phyloP scores from a whole-genome alignment of 164 flowering plant genomes.

The Dillenia suffruticosa region DNA sequence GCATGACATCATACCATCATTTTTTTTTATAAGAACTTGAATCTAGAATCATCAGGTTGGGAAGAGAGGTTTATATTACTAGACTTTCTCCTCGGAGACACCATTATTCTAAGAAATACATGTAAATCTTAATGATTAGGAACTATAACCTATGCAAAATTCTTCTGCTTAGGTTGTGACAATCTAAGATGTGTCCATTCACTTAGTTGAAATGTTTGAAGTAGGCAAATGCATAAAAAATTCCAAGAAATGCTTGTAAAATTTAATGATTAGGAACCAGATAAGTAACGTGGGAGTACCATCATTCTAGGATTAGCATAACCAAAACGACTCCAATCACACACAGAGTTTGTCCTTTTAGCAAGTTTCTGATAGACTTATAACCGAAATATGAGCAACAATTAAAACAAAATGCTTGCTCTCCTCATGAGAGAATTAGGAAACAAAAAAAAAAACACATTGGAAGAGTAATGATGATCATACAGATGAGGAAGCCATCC shows the following conservation, averaged over 20 bases:
- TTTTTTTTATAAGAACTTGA: too few relatives aligned
- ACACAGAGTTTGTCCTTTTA: conserved; percentile 96
- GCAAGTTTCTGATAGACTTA: conserved; percentile 93
- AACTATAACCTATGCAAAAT: conserved; percentile 92
- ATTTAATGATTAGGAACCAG: background rate
- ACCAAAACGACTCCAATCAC: conserved; percentile 97
- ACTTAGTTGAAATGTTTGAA: too few relatives aligned
- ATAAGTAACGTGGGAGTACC: conserved; percentile 42
- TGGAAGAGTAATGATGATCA: conserved; percentile 2
- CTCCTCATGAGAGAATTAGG: background rate
- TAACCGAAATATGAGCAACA: background rate
- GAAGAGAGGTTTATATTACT: too few relatives aligned
- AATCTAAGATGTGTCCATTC: too few relatives aligned
- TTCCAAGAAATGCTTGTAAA: background rate
- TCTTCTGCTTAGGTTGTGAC: too few relatives aligned
- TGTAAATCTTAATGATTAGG: too few relatives aligned
- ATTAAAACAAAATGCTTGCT: background rate
- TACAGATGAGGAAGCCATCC: conserved; percentile 99
- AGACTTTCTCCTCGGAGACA: too few relatives aligned
- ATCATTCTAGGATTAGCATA: conserved; percentile 99
- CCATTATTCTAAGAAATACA: too few relatives aligned
- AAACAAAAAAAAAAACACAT: conserved; percentile 8
- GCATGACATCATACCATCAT: too few relatives aligned
- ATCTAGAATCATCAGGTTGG: too few relatives aligned
- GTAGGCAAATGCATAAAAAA: too few relatives aligned